These are phyloP conservation scores for Takakia lepidozioides DNA, from an alignment of 225 moss, liverwort and hornwort genomes.

Conservation along the genomic window DNA sequence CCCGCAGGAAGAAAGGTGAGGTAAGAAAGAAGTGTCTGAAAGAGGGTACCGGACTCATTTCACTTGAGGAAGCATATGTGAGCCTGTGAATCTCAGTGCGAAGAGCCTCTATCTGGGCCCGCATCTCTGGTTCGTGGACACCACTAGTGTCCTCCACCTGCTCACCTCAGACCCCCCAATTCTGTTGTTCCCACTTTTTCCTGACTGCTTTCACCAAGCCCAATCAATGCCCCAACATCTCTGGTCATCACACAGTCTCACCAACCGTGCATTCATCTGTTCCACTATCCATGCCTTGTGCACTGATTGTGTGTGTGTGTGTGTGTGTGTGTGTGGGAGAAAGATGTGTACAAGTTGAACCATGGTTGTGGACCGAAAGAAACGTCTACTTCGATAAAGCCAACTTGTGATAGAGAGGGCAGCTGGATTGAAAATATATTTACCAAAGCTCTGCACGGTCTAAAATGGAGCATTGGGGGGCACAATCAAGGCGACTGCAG, in stretches of 20 bases:
- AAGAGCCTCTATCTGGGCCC: slow-evolving; percentile 72
- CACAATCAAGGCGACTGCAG: too few species aligned
- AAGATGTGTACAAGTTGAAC: too few species aligned
- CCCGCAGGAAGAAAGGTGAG: not conserved
- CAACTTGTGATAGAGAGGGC: too few species aligned
- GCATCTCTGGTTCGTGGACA: slow-evolving; percentile 69
- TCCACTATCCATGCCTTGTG: not conserved
- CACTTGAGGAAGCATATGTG: slow-evolving; percentile 47
- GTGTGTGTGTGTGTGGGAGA: not conserved
- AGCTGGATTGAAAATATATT: too few species aligned
- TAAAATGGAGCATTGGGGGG: too few species aligned
- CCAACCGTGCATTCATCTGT: not conserved
- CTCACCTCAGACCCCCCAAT: slow-evolving; percentile 2
- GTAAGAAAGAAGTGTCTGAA: not conserved
- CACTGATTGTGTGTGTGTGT: not conserved
- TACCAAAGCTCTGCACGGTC: too few species aligned
- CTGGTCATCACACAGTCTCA: not conserved
- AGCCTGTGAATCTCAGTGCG: slow-evolving; percentile 64
- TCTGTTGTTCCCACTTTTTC: too few species aligned
- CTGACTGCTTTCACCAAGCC: too few species aligned
- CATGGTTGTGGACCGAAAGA: too few species aligned
- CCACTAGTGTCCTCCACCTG: slow-evolving; percentile 80
- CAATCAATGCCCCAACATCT: not conserved
- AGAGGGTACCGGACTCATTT: slow-evolving; percentile 52
- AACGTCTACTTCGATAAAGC: too few species aligned